Evolutionary conservation across 371 early-diverging fungal species (phyloP), one percentile per base, ranked within the genome.

Genomic region (Apophysomyces ossiformis): DNA sequence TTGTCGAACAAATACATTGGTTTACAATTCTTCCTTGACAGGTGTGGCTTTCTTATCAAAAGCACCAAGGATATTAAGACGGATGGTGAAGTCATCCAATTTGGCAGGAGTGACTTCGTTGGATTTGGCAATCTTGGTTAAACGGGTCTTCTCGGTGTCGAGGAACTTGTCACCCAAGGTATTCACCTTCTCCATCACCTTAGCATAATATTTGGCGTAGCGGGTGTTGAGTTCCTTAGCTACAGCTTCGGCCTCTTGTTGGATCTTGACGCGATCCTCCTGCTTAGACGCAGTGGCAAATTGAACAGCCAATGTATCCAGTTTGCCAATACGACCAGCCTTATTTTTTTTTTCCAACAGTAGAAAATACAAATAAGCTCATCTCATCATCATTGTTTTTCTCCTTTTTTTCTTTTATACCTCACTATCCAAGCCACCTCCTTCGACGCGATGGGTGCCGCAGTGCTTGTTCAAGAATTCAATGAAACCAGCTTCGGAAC

Each of bases 401-500:
- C 32, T 26, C 32, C 32, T 26, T 26, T 26, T 26, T 26, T 26
- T 2, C 32, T 26, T 26, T 2, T 26, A 26, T 26, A 87, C 85
- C 60, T 65, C 61, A 32, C 74, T 76, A 58, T 77, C 76, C 13
- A 95, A 86, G 12, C 88, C 82, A 59, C 97, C 97, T 54, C 93
- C 95, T 8, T 84, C 85, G 60, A 84, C 69, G 67, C 96, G 92
- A 44, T 91, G 78, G 9, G 96, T 93, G 36, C 92, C 92, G 69
- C 91, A 88, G 61, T 95, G 86, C 71, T 92, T 82, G 89, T 98
- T 98, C 74, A 98, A 85, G 77, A 89, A 98, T 8, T 87, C 85
- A 57, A 97, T 80, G 73, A 98, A 91, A 67, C 87, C 94, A 71
- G 87, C 86, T 74, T 94, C 92, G 57, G 84, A 72, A 69, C 97